Evolutionary conservation across 129 eudicot genomes (phyloP).

Genomic region (Saposhnikovia divaricata): DNA sequence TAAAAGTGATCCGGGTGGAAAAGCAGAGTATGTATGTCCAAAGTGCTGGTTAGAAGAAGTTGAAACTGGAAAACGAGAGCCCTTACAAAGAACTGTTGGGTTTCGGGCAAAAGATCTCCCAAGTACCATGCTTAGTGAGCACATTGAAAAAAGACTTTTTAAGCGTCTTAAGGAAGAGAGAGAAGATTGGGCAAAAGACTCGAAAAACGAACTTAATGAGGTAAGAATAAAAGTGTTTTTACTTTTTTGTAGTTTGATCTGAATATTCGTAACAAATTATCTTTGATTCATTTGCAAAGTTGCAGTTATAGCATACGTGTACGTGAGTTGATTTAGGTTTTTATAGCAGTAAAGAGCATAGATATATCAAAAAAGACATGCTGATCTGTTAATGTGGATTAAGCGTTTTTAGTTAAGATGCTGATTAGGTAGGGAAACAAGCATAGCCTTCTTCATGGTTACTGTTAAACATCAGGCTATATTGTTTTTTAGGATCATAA

Average conservation of each 20-base stretch:
- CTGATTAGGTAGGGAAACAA: background rate
- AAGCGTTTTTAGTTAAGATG: background rate
- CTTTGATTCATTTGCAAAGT: background rate
- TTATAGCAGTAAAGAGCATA: background rate
- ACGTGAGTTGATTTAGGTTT: background rate
- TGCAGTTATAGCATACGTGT: background rate
- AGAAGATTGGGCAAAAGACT: constrained; percentile 48
- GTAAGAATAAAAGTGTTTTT: constrained; percentile 19
- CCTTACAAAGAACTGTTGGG: constrained; percentile 38
- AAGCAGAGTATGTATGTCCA: constrained; percentile 72
- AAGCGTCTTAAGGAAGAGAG: constrained; percentile 59
- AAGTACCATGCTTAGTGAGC: constrained; percentile 65
- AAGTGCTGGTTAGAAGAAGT: constrained; percentile 56
- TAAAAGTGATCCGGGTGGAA: constrained; percentile 54
- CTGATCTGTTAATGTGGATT: background rate
- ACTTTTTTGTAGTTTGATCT: background rate
- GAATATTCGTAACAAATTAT: background rate
- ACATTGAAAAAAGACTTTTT: constrained; percentile 57
- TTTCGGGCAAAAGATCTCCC: constrained; percentile 72
- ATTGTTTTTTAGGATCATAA: background rate
- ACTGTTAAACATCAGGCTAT: background rate
- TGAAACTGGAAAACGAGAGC: constrained; percentile 39
- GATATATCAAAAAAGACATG: background rate
- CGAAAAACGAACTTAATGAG: constrained; percentile 41
- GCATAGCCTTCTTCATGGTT: background rate